Conservation (phyloP, 2,329 filamentous ascomycete genomes). For the Pseudogymnoascus pannorum region DNA sequence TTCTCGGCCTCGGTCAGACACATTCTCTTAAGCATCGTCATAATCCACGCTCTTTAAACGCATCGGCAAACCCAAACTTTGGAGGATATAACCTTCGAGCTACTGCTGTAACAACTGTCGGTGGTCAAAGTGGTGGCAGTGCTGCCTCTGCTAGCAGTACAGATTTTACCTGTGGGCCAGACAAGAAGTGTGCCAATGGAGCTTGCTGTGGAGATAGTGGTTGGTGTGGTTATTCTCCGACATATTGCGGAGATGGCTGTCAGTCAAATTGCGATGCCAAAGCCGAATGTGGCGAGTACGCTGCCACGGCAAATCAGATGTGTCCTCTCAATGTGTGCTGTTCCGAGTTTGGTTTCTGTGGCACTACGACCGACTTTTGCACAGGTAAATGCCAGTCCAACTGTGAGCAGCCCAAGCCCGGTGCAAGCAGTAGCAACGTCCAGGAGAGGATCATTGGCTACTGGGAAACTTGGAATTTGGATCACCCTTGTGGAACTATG, state of each 20-base stretch:
- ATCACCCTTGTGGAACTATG: neutral
- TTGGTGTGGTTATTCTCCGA: constrained; percentile 17
- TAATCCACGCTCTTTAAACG: neutral
- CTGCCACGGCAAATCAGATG: neutral
- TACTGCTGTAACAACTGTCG: neutral
- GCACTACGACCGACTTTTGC: neutral
- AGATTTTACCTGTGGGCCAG: constrained; percentile 13
- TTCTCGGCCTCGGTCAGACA: neutral
- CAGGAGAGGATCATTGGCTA: neutral
- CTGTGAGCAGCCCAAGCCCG: neutral
- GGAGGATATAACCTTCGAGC: neutral
- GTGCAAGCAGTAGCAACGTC: neutral
- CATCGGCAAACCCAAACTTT: neutral
- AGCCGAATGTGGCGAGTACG: constrained; percentile 16
- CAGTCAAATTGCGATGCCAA: constrained; percentile 17
- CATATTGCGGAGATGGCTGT: constrained; percentile 22
- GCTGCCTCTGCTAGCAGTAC: neutral
- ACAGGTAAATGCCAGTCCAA: constrained; percentile 2
- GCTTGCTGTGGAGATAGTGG: constrained; percentile 22
- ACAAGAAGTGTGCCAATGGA: constrained; percentile 20
- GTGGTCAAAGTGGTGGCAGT: neutral
- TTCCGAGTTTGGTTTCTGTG: constrained; percentile 14
- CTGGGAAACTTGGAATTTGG: neutral
- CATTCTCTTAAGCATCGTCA: neutral
- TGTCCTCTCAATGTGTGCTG: constrained; percentile 18